Evolutionary conservation across 2,329 filamentous ascomycete species (phyloP), one percentile per base, ranked within the genome.

Genomic region (Colletotrichum liaoningense): DNA sequence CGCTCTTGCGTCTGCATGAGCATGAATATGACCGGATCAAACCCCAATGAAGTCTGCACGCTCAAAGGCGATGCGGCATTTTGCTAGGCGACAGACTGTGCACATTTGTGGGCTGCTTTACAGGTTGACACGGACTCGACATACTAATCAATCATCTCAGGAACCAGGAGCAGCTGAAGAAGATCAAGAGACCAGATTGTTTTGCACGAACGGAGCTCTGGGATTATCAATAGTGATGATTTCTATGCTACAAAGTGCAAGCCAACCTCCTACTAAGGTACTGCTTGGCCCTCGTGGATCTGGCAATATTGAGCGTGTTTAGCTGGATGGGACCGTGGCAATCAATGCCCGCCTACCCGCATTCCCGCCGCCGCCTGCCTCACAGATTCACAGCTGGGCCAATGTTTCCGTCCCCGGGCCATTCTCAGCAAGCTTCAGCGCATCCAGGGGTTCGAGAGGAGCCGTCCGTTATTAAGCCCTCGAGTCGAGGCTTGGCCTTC

Each of bases 391-490:
- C 28, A 54, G 11, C 49, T 55, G 56, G 46, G 55, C 46, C 56
- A 60, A 55, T 46, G 55, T 60, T 67, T 46, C 63, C 42, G 52
- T 26, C 58, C 54, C 52, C 52, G 14, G 57, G 52, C 42, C 54
- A n/a, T 42, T 69, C 58, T 42, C 59, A 52, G 66, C 66, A 35
- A 69, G 58, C 66, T 19, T n/a, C 24, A 35, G 56, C 42, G 19
- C 16, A n/a, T 22, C 42, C 42, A 22, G 42, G 42, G 42, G 22
- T 60, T 60, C 8, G 30, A 49, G 57, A 64, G 64, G 54, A 35
- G 38, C 56, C 42, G 28, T 63, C 58, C 38, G 35, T 54, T 63
- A 38, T 59, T 28, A 28, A 11, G 54, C 35, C 42, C 42, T 30
- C 16, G 38, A 24, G 24, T 16, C 24, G 26, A 26, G 49, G 38